phyloP scores from a whole-genome alignment of 2,329 filamentous ascomycete species.

The Chaetomiaceae sp. region DNA sequence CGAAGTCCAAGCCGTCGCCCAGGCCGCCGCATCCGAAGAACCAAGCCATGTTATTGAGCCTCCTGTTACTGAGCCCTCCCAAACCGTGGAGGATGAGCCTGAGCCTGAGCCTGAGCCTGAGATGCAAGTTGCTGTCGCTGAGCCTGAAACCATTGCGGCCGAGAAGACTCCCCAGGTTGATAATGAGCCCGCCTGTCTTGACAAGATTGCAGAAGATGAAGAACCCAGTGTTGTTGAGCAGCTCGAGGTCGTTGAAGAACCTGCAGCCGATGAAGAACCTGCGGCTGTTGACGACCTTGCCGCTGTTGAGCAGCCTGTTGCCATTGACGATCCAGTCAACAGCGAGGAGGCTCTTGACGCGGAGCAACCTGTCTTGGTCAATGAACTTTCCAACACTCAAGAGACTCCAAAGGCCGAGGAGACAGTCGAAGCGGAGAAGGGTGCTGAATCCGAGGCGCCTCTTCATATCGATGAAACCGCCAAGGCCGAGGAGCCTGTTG shows the following conservation, averaged over 20 bases:
- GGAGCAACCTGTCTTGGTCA: not conserved
- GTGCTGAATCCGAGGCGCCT: constrained; percentile 10
- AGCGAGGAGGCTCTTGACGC: not conserved
- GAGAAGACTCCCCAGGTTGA: not conserved
- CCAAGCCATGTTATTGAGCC: not conserved
- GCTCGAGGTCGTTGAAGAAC: not conserved
- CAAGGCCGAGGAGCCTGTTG: constrained; percentile 4
- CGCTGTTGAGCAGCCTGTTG: not conserved
- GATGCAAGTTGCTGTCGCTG: constrained; percentile 10
- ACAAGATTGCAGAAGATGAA: constrained; percentile 3
- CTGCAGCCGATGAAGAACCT: not conserved
- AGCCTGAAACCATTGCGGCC: constrained; percentile 5
- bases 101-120: not conserved
- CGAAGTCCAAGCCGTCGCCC: constrained; percentile 9
- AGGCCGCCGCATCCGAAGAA: not conserved
- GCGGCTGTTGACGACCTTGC: not conserved
- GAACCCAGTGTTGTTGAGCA: not conserved
- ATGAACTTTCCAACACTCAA: constrained; percentile 4
- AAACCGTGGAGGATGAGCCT: not conserved
- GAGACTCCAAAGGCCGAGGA: constrained; percentile 18
- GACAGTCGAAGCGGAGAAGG: constrained; percentile 5
- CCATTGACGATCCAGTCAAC: not conserved
- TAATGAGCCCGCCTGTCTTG: not conserved
- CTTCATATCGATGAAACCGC: constrained; percentile 9
- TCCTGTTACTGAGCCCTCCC: constrained; percentile 9